Base-by-base conservation (phyloP, 192 early-diverging fungal genomes). In the Coemansia aciculifera region DNA sequence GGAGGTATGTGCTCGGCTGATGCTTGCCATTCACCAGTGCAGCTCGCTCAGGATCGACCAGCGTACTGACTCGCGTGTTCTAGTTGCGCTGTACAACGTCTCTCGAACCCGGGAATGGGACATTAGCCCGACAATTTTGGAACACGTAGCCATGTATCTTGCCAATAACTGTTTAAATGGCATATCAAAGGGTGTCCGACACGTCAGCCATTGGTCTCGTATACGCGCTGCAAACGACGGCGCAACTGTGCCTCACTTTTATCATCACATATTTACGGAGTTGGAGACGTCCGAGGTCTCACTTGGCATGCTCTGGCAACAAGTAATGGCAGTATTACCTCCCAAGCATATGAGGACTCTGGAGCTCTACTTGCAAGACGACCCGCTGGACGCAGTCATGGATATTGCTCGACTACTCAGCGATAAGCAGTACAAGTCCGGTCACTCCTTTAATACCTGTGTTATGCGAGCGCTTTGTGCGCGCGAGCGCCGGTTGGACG, bases 1-100 rank as follows among this genome's bases (percentile, higher is more conserved):
- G 12, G 63, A 64, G 1, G 68, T 79, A 2, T 74, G 77, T 24
- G 57, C 70, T 49, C 63, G 65, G 48, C 39, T 79, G 54, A 62
- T 79, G 24, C 61, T 66, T 15, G 77, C 77, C 12, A 71, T 79
- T 39, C 54, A 68, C 51, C 64, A 42, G 21, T 61, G 52, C 5
- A 64, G 66, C 4, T 37, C 62, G 11, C 34, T 38, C n/a, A 27
- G 21, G 13, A 5, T 46, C 7, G n/a, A 8, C 3, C 31, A 17
- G 34, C 44, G 64, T 6, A 54, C 74, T 10, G 72, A 74, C 31
- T 64, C 63, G 5, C 54, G 42, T 7, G 49, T 65, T 11, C 49
- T 74, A 17, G 21, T 67, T 10, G 19, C 27, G 37, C 68, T 79
- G 23, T 74, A 56, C 48, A 38, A 56, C n/a, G 34, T 43, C 17